Conservation (phyloP, 2,329 filamentous ascomycete genomes). For the Fusarium concolor region DNA sequence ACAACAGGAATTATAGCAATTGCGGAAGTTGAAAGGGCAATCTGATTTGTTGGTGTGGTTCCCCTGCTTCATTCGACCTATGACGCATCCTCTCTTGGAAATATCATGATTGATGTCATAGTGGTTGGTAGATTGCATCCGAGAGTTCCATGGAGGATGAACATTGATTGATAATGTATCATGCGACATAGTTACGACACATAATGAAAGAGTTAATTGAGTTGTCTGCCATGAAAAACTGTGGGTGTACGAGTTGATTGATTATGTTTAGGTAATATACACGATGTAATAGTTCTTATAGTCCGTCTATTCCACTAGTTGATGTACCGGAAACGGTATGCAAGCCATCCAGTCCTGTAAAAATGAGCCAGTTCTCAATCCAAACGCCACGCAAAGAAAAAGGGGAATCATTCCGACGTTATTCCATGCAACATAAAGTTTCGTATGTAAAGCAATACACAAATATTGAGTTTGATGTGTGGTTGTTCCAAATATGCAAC, state of each 20-base stretch:
- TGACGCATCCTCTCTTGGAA: conserved; percentile 10
- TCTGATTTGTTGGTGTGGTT: background rate
- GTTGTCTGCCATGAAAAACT: background rate
- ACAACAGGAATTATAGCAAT: background rate
- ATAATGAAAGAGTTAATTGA: background rate
- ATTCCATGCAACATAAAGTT: conserved; percentile 17
- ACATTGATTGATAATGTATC: background rate
- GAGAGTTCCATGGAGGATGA: background rate
- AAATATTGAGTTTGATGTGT: background rate
- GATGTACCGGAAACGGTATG: background rate
- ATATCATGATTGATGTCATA: conserved; percentile 4
- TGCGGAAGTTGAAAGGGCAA: background rate
- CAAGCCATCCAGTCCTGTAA: background rate
- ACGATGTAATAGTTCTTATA: background rate
- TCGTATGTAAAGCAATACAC: background rate
- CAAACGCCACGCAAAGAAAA: conserved; percentile 37
- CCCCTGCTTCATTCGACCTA: background rate
- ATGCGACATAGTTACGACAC: too few relatives aligned
- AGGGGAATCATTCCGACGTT: conserved; percentile 34
- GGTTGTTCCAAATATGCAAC: too few relatives aligned
- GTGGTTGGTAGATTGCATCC: background rate
- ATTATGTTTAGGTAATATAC: background rate
- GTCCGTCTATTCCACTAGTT: background rate
- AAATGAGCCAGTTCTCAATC: background rate
- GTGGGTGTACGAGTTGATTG: background rate